These are phyloP conservation scores for Citrus sp. DNA, from an alignment of 345 rosid genomes.

Conservation along the genomic window DNA sequence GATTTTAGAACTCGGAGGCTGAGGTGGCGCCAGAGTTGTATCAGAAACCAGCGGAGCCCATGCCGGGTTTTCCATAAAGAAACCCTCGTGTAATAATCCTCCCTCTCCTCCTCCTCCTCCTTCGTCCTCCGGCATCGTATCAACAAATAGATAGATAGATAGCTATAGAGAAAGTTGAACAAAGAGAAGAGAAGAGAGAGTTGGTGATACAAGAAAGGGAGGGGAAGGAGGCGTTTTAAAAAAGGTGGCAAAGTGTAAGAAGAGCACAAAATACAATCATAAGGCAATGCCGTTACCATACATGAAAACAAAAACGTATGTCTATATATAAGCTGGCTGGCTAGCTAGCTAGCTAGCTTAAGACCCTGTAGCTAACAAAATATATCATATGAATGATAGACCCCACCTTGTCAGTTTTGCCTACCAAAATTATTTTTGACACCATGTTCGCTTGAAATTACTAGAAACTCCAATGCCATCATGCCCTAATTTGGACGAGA, in stretches of 20 bases:
- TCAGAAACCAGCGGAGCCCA: slow-evolving; percentile 44
- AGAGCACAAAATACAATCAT: slow-evolving; percentile 58
- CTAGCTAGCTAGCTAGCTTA: background rate
- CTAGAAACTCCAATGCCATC: background rate
- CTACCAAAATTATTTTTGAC: background rate
- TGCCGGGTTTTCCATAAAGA: slow-evolving; percentile 29
- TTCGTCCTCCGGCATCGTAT: slow-evolving; percentile 19
- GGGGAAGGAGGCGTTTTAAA: slow-evolving; percentile 15
- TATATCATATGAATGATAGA: background rate
- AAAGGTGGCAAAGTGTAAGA: slow-evolving; percentile 26
- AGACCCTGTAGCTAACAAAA: background rate
- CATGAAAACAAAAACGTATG: slow-evolving; percentile 41
- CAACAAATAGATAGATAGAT: background rate
- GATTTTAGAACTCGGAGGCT: background rate
- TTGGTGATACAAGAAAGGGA: background rate
- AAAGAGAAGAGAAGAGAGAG: background rate
- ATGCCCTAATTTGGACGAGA: too few relatives aligned
- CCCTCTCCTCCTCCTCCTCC: background rate
- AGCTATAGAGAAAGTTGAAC: background rate
- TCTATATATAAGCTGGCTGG: slow-evolving; percentile 1
- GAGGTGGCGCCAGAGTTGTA: background rate
- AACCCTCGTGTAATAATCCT: slow-evolving; percentile 1
- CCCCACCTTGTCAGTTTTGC: background rate
- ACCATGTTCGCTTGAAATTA: background rate
- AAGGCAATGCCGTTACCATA: slow-evolving; percentile 54